Base-by-base conservation (phyloP, 2,329 filamentous ascomycete species). In the Monascus ruber region DNA sequence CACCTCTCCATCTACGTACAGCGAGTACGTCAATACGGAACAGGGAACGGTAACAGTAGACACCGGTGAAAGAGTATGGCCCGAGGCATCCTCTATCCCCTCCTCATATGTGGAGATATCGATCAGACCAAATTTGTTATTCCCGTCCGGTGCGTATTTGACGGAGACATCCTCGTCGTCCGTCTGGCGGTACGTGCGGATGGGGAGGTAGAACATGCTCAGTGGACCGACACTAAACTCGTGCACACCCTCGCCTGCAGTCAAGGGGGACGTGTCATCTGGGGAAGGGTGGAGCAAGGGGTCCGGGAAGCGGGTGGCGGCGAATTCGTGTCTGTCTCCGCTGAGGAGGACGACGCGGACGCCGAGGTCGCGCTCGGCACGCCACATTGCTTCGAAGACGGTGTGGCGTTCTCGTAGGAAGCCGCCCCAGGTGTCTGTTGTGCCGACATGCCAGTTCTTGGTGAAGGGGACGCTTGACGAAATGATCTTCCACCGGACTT, bases 241-340 rank as follows among this genome's bases (percentile, higher is more conserved):
- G 52, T 94, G 82, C 0, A 93, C 38, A 49, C 69, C 45, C 71
- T 49, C 41, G 5, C 54, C 61, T 2, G 49, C 46, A 17, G 47
- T 53, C 38, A 49, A 45, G 4, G 53, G 44, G 35, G 43, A 28
- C 17, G 53, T 38, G 24, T 51, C 42, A 6, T 49, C 40, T 4
- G 44, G 27, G 1, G 42, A 36, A 2, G 53, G 38, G 5, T 45
- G 26, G 4, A 55, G 49, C 4, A 47, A 42, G 1, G 61, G 64
- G 9, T 74, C 73, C 6, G 76, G 76, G 51, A 80, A 81, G 0
- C 81, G 79, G 0, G 89, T 96, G 0, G 89, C 88, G 1, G 85
- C 91, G 59, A 96, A 96, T 60, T 98, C 91, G 56, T 98, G 91
- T n/a, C 91, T 73, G 55, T 98, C 91, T 1, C 91, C 91, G 10